Evolutionary conservation across 768 basidiomycete species (phyloP), one percentile per base, ranked within the genome.

Genomic region (Trametes elegans): DNA sequence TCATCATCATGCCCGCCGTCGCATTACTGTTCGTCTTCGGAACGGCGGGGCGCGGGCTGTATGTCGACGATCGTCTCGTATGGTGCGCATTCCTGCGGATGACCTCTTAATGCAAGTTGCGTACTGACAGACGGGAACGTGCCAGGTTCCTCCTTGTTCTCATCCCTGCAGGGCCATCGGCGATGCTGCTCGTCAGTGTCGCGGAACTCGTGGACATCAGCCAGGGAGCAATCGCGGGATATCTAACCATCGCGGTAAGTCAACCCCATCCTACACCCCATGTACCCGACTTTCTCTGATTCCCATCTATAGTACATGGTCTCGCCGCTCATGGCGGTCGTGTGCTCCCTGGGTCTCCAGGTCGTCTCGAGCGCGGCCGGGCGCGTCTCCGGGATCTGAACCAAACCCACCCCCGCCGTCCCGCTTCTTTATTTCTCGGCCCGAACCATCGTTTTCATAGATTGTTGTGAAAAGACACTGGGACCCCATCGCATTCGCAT

Each of bases 111-210:
- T 29, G n/a, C 14, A 21, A 7, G 36, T 24, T 40, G 18, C n/a
- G 7, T 2, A 23, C 8, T 19, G 1, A 16, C 29, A 27, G 16
- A 41, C 27, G 5, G 10, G 19, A 29, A 35, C 13, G 7, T 29
- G 8, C 13, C 35, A 69, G 68, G 68, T 68, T 70, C 54, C 52
- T 70, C 26, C 62, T 69, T 31, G 47, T 69, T 14, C 47, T 69
- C 11, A 62, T 69, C 28, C 68, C 68, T 5, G 42, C 64, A 2
- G 67, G 65, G 0, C 68, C 67, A 5, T 68, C 68, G 2, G 68
- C 68, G 8, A 70, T 70, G 68, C 45, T 70, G 18, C 63, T 70
- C 19, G 61, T 65, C 11, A 70, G 58, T 50, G 59, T 70, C 45
- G 66, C 68, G 5, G 68, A 68, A 55, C 43, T 68, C 16, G 64